Conservation (phyloP, 106 monocot genomes). For the Dendrobium huoshanense region DNA sequence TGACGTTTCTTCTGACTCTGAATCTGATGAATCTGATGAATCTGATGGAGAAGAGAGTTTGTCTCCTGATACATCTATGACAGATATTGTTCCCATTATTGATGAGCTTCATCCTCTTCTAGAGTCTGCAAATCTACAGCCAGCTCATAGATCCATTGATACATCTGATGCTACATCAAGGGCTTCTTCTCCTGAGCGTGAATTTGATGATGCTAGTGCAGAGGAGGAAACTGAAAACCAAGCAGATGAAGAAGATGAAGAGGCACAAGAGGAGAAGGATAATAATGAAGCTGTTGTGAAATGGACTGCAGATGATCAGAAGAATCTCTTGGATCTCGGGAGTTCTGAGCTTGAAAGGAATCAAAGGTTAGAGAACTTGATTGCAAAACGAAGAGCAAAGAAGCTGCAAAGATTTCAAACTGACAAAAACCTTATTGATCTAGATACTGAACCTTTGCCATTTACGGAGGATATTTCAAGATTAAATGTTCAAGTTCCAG, state of each 20-base stretch:
- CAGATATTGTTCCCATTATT: constrained; percentile 68
- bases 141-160: constrained; percentile 21
- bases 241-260: constrained; percentile 32
- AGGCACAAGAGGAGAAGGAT: constrained; percentile 35
- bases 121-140: constrained; percentile 38
- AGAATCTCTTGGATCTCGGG: constrained; percentile 67
- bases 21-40: constrained; percentile 4
- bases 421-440: constrained; percentile 64
- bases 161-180: constrained; percentile 27
- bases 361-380: constrained; percentile 59
- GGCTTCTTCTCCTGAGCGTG: constrained; percentile 18
- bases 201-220: constrained; percentile 36
- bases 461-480: constrained; percentile 22
- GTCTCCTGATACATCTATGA: constrained; percentile 58
- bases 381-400: constrained; percentile 63
- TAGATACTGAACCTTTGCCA: constrained; percentile 44
- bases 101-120: constrained; percentile 80
- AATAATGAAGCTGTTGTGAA: constrained; percentile 31
- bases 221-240: constrained; percentile 39
- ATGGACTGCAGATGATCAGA: constrained; percentile 91
- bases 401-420: constrained; percentile 30
- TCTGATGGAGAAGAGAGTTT: constrained; percentile 47
- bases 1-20: constrained; percentile 35
- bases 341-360: constrained; percentile 70
- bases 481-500: constrained; percentile 45